Base-by-base conservation (phyloP, 2,329 filamentous ascomycete species). In the Botryotinia convoluta region DNA sequence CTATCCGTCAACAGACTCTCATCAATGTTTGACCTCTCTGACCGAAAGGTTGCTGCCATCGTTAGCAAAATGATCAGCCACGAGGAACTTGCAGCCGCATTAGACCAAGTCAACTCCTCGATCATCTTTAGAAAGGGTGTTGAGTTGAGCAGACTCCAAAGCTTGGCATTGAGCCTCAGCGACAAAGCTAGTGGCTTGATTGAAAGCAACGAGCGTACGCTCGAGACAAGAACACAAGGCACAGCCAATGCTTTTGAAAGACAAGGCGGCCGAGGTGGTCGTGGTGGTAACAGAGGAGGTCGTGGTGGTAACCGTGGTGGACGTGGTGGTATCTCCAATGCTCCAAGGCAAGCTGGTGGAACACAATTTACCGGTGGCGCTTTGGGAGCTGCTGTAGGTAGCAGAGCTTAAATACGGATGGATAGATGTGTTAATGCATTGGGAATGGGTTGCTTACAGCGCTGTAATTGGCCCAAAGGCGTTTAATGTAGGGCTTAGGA, bases 71-170 rank as follows among this genome's bases (percentile, higher is more conserved):
- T 99, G 96, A 98, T 99, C 83, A 97, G 94, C 80, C 96, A 99
- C 86, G 96, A 99, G 85, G 96, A 99, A 84, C 91, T 99, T 68
- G 93, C 93, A 16, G 96, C 96, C 61, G 97, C 96, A 54, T 90
- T 99, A 42, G 97, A 99, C 86, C 96, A 99, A 85, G 95, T 99
- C 84, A 98, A 97, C 80, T 91, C 93, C 78, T 97, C 94, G 69
- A 94, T 99, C 84, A 96, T 98, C 85, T 99, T 99, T 93, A 92
- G 96, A 84, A 98, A 99, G 91, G 97, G 96, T 74, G 96, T 99
- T 76, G 97, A 99, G 87, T 90, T 99, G 77, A 97, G 94, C 81
- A 91, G 97, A 79, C 90, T 99, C 77, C 96, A 99, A 86, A 97
- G 93, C 83, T 88, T 99, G 81, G 95, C 97, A 45, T 91, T 99